phyloP scores from a whole-genome alignment of 768 basidiomycete species.

The Boletus rufocinnamomeus region DNA sequence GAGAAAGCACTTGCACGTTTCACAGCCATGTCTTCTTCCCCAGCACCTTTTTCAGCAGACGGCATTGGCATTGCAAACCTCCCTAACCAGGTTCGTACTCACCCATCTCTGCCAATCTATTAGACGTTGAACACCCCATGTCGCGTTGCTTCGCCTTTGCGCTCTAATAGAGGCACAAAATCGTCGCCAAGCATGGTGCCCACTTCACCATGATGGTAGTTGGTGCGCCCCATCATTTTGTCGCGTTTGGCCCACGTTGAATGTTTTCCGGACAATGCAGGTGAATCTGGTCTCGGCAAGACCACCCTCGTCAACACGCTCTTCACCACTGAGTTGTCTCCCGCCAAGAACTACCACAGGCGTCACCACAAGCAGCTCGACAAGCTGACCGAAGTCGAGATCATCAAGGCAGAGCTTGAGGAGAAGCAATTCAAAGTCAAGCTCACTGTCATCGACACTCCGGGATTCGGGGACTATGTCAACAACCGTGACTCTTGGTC shows the following conservation, averaged over 20 bases:
- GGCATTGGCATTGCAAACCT: slow-evolving; percentile 96
- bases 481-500: slow-evolving; percentile 99
- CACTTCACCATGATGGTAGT: slow-evolving; percentile 99
- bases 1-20: slow-evolving; percentile 16
- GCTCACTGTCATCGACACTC: slow-evolving; percentile 97
- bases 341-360: slow-evolving; percentile 84
- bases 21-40: slow-evolving; percentile 30
- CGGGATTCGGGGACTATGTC: slow-evolving; percentile 99
- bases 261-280: slow-evolving; percentile 39
- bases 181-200: slow-evolving; percentile 94
- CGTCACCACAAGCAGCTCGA: slow-evolving; percentile 96
- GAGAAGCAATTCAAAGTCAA: slow-evolving; percentile 99
- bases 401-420: slow-evolving; percentile 99
- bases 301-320: slow-evolving; percentile 98
- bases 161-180: slow-evolving; percentile 86
- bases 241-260: neutral
- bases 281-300: slow-evolving; percentile 97
- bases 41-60: slow-evolving; percentile 53
- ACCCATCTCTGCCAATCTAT: neutral
- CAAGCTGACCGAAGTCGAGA: slow-evolving; percentile 98
- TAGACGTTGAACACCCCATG: neutral
- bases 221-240: slow-evolving; percentile 48
- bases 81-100: slow-evolving; percentile 84
- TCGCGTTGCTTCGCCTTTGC: slow-evolving; percentile 5
- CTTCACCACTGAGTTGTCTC: slow-evolving; percentile 95